Conservation (phyloP, 192 early-diverging fungal species). For the Rhizophagus prolifer region DNA sequence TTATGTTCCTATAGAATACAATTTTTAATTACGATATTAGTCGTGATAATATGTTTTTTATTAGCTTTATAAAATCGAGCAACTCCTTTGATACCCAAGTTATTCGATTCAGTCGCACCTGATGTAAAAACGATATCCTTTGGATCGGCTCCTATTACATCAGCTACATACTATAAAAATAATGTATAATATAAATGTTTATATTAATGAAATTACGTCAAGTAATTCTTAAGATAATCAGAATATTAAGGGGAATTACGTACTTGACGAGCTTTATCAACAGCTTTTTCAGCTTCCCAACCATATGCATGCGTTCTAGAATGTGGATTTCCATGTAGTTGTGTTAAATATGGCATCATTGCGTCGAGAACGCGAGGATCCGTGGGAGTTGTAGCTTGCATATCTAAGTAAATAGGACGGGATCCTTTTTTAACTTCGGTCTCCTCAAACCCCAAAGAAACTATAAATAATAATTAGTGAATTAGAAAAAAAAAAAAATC, state of each 20-base stretch:
- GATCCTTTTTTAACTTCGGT: constrained; percentile 35
- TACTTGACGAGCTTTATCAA: constrained; percentile 85
- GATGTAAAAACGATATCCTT: constrained; percentile 97
- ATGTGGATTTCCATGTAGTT: constrained; percentile 93
- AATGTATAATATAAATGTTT: constrained; percentile 7
- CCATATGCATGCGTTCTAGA: constrained; percentile 96
- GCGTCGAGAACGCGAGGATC: constrained; percentile 91
- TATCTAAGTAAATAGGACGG: constrained; percentile 91
- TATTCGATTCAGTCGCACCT: constrained; percentile 97
- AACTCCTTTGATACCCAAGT: constrained; percentile 90
- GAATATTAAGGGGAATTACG: background rate
- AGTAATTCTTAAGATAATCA: background rate
- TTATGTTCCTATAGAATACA: constrained; percentile 80
- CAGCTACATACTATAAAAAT: constrained; percentile 70
- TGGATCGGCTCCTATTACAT: constrained; percentile 86
- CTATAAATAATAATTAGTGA: constrained; percentile 26
- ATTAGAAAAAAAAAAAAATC: too few species aligned
- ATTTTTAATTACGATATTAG: constrained; percentile 69
- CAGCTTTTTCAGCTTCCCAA: constrained; percentile 91
- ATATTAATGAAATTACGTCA: too few species aligned
- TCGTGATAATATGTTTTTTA: constrained; percentile 96
- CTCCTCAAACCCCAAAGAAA: constrained; percentile 55
- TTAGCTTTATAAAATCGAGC: constrained; percentile 91
- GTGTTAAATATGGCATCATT: constrained; percentile 93
- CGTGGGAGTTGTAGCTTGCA: constrained; percentile 90